Conservation (phyloP, 73 alveolate species). For the Paramecium bursaria region DNA sequence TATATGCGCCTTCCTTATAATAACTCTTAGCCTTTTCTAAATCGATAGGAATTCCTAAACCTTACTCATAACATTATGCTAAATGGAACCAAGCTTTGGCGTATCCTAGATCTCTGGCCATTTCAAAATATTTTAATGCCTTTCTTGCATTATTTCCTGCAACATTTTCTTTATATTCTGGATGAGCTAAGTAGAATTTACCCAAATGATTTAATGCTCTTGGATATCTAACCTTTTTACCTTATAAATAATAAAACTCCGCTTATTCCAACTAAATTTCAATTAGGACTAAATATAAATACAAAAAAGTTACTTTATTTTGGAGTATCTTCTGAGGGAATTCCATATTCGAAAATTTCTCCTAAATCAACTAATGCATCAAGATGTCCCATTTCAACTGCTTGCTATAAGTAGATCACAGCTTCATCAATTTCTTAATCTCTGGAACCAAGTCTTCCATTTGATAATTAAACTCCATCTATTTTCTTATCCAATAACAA, state of each 20-base stretch:
- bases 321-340: not conserved
- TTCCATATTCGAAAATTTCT: conserved; percentile 39
- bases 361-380: conserved; percentile 59
- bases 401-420: conserved; percentile 18
- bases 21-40: conserved; percentile 40
- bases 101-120: conserved; percentile 42
- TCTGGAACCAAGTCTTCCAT: conserved; percentile 6
- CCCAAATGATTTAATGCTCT: conserved; percentile 33
- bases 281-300: not conserved
- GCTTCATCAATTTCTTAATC: conserved; percentile 36
- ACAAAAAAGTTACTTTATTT: not conserved
- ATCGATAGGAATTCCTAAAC: not conserved
- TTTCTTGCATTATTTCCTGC: conserved; percentile 36
- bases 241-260: conserved; percentile 12
- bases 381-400: conserved; percentile 45
- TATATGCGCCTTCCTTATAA: conserved; percentile 38
- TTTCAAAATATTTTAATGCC: conserved; percentile 30
- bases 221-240: conserved; percentile 45
- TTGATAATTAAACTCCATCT: conserved; percentile 18
- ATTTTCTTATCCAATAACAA: conserved; percentile 18
- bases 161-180: conserved; percentile 14
- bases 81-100: conserved; percentile 8
- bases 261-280: conserved; percentile 36
- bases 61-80: conserved; percentile 37
- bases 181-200: conserved; percentile 13